Evolutionary conservation across 805 yeast species (phyloP), one percentile per base, ranked within the genome.

Genomic region (Hermanozyma aechmeae): DNA sequence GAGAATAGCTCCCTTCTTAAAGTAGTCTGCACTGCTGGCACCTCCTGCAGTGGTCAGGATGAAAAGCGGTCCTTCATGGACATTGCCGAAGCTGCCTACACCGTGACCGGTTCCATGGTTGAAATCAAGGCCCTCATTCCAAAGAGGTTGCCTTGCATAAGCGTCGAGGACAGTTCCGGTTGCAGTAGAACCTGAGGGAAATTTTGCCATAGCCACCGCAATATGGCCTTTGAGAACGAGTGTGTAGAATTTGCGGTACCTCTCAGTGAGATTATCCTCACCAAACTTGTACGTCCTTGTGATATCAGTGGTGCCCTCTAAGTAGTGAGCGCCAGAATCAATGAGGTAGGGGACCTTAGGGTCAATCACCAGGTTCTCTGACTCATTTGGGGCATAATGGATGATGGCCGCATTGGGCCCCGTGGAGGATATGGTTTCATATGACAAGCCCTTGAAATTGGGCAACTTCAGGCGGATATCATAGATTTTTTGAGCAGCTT

Each of bases 91-190:
- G 13, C 87, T 69, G 2, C 96, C 97, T n/a, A 92, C 81, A 4
- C 98, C 98, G 54, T 92, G 98, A 2, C 97, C 96, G 0, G 97
- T 85, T 7, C 98, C 97, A 54, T 92, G 98, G 38, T 78, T 73
- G 51, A 82, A 92, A 50, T 83, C 92, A 27, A 84, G 61, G 0
- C 97, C 97, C 29, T 74, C 65, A 23, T 73, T 62, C 86, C 93
- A 82, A 35, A 92, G 58, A 29, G 73, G 78, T 52, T 79, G 86
- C 39, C 98, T 68, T 0, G 96, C 95, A 29, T 86, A 63, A 0
- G 75, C 61, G 48, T 92, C 98, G 19, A 92, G 71, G 45, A 73
- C 70, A 31, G 71, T 68, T 0, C 96, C 95, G 7, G 80, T 71
- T 1, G 83, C 71, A 4, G 79, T 79, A 4, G 46, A 38, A 16